Percentiles rank a stretch among this genome's conserved stretches.
Evolutionary conservation across 768 basidiomycete species (phyloP).

Genomic region (Psilocybe tampanensis): DNA sequence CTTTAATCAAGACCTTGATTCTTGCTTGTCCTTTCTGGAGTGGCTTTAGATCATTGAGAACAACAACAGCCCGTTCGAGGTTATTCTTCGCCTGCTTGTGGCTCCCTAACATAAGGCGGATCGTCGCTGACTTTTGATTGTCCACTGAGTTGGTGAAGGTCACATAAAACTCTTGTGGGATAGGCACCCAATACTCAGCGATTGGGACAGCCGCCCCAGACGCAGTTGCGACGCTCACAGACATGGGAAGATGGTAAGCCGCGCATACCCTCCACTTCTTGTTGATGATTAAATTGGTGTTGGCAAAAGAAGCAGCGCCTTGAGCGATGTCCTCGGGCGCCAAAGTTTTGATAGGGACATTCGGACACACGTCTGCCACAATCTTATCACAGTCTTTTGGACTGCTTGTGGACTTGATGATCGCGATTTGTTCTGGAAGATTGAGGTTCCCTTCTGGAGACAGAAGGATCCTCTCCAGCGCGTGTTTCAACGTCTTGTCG

Average conservation of each 20-base stretch:
- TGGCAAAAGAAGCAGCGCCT: background rate
- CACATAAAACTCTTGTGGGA: background rate
- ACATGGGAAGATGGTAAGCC: background rate
- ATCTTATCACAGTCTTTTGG: background rate
- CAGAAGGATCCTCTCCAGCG: background rate
- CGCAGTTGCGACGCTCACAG: background rate
- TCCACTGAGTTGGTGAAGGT: slow-evolving; percentile 1
- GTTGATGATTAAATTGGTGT: too few relatives aligned
- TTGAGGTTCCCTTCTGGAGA: background rate
- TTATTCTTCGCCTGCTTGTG: too few relatives aligned
- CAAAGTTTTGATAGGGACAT: background rate
- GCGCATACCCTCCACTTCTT: background rate
- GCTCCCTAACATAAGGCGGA: background rate
- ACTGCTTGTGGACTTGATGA: background rate
- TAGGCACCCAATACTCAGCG: too few relatives aligned
- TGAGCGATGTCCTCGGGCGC: background rate
- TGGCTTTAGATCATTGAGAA: too few relatives aligned
- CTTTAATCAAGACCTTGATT: too few relatives aligned
- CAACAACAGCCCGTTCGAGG: too few relatives aligned
- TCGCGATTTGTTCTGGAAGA: background rate
- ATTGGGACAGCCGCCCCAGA: background rate
- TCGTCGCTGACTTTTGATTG: background rate
- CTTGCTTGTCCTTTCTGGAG: too few relatives aligned
- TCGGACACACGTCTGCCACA: background rate
- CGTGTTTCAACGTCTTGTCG: background rate